Conservation (phyloP, 1,284 basidiomycete species). For the Pyrrhoderma lamaoense region DNA sequence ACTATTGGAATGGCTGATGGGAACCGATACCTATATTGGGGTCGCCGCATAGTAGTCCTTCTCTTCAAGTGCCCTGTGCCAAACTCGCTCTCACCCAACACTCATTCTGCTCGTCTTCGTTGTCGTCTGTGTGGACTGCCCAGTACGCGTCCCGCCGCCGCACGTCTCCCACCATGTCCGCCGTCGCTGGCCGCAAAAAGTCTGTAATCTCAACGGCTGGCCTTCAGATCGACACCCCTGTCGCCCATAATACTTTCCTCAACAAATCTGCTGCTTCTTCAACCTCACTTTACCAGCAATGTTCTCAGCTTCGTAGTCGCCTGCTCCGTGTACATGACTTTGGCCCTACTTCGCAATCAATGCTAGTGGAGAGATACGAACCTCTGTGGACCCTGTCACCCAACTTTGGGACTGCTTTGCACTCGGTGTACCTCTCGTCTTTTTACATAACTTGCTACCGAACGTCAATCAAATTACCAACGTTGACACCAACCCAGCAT, state of each 20-base stretch:
- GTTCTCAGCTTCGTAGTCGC: conserved; percentile 63
- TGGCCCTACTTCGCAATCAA: conserved; percentile 58
- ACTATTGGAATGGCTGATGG: not conserved
- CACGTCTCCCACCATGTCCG: conserved; percentile 42
- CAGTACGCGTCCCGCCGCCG: conserved; percentile 9
- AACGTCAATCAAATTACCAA: conserved; percentile 52
- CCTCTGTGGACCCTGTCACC: conserved; percentile 80
- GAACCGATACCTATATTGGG: conserved; percentile 1
- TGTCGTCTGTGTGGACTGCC: conserved; percentile 12
- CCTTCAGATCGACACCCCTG: conserved; percentile 63
- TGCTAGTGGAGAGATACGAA: conserved; percentile 48
- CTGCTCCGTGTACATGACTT: conserved; percentile 72
- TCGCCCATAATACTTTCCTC: conserved; percentile 74
- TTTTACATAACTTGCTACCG: conserved; percentile 89
- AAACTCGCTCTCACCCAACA: conserved; percentile 1
- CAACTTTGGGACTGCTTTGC: conserved; percentile 94
- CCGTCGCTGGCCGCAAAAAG: conserved; percentile 74
- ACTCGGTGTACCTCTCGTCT: conserved; percentile 89
- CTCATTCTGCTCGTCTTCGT: conserved; percentile 2
- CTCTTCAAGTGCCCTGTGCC: no score
- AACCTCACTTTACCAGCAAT: conserved; percentile 84
- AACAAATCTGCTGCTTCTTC: conserved; percentile 78
- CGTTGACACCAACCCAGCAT: conserved; percentile 60
- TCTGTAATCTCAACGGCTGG: conserved; percentile 61
- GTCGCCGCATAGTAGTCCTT: no score